Evolutionary conservation across 1,139 yeast genomes (phyloP).

Genomic region (Kurtzmaniella quercitrusa): DNA sequence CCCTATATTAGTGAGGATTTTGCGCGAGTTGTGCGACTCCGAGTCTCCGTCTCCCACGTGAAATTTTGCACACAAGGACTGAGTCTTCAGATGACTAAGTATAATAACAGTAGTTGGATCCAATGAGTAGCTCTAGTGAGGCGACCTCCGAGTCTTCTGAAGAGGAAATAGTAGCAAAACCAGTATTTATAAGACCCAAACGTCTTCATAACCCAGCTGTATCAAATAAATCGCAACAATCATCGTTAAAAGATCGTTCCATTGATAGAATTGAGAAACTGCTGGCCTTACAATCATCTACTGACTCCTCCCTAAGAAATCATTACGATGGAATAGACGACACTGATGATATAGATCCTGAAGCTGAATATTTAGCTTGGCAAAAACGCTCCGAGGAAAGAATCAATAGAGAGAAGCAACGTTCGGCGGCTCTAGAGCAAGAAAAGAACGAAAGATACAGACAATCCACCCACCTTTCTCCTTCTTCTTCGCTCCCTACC

Average conservation of each 20-base stretch:
- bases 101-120: no score
- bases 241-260: conserved; percentile 4
- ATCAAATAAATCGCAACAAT: not conserved
- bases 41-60: not conserved
- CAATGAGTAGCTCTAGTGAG: not conserved
- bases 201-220: not conserved
- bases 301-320: not conserved
- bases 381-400: conserved; percentile 27
- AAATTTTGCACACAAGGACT: no score
- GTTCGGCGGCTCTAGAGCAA: conserved; percentile 18
- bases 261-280: conserved; percentile 1
- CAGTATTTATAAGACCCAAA: conserved; percentile 11
- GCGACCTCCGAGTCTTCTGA: conserved; percentile 2
- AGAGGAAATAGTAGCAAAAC: conserved; percentile 11
- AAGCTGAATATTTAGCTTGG: conserved; percentile 36
- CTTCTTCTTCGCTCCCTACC: not conserved
- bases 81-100: no score
- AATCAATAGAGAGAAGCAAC: conserved; percentile 23
- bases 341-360: conserved; percentile 37
- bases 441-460: conserved; percentile 19
- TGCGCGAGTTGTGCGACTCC: no score
- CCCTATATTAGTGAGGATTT: not conserved
- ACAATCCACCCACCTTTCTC: conserved; percentile 3
- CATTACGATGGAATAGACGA: conserved; percentile 33
- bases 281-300: conserved; percentile 4